Evolutionary conservation across 495 filamentous ascomycete genomes (phyloP).

Genomic region (Penicillium daleae): DNA sequence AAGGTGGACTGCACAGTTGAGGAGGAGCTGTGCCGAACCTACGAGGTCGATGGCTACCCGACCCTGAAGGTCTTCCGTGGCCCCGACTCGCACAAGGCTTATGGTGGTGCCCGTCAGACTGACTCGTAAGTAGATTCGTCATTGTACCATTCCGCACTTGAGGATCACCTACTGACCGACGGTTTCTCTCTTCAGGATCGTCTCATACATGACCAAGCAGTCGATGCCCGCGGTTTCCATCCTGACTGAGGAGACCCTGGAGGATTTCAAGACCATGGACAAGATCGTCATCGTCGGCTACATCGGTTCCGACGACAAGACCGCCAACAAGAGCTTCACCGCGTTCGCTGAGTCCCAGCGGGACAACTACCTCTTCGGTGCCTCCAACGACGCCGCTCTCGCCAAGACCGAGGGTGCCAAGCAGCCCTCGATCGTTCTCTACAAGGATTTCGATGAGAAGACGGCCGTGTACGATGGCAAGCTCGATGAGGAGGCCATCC

Average conservation of each 20-base stretch:
- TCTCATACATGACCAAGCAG: conserved; percentile 99
- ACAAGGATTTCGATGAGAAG: conserved; percentile 98
- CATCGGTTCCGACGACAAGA: conserved; percentile 82
- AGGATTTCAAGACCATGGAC: conserved; percentile 96
- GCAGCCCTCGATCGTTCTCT: conserved; percentile 85
- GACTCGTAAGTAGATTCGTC: conserved; percentile 68
- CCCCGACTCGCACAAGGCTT: conserved; percentile 77
- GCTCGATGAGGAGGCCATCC: conserved; percentile 76
- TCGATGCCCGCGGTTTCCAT: conserved; percentile 88
- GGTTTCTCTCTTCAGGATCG: conserved; percentile 61
- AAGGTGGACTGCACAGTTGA: conserved; percentile 98
- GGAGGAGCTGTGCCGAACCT: conserved; percentile 83
- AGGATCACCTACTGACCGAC: conserved; percentile 30
- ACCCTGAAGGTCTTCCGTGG: conserved; percentile 99
- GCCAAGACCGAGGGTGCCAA: conserved; percentile 89
- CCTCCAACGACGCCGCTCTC: conserved; percentile 77
- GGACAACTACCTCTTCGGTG: conserved; percentile 90
- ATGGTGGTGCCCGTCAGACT: conserved; percentile 87
- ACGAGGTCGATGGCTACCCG: conserved; percentile 94
- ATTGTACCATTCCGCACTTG: too few species aligned
- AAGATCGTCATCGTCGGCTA: conserved; percentile 95
- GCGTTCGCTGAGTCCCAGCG: conserved; percentile 80
- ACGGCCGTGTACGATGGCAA: conserved; percentile 81
- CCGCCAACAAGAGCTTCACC: conserved; percentile 78
- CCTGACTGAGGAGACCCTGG: conserved; percentile 76